A percentile compares a stretch with the other conserved stretches of the same genome.
Conservation (phyloP, 768 basidiomycete genomes). For the Collybia sordida region DNA sequence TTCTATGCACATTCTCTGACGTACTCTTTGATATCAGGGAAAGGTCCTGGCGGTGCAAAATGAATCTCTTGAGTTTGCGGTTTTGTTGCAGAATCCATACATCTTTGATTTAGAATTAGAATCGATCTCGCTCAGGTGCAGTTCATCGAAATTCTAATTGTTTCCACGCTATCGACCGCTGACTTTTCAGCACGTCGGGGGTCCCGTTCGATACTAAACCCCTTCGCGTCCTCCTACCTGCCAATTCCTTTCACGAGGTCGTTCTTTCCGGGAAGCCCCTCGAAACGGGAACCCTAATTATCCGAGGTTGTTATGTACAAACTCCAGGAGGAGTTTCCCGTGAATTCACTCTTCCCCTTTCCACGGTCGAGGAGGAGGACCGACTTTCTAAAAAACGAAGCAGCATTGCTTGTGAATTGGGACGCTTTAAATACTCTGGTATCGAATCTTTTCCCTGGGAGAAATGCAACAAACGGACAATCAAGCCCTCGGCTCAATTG, state of each 20-base stretch:
- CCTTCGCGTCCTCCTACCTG: conserved; percentile 65
- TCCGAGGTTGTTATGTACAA: conserved; percentile 81
- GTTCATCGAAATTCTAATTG: neutral
- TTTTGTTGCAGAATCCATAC: conserved; percentile 90
- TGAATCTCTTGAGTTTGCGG: conserved; percentile 77
- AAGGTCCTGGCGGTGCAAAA: conserved; percentile 75
- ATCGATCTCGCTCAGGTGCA: conserved; percentile 77
- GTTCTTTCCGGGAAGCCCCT: conserved; percentile 67
- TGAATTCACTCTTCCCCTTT: conserved; percentile 76
- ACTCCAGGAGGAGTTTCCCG: conserved; percentile 68
- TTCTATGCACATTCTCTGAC: neutral
- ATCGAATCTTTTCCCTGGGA: conserved; percentile 70
- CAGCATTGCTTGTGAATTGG: conserved; percentile 61
- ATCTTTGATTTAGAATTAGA: conserved; percentile 90
- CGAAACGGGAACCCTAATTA: conserved; percentile 60
- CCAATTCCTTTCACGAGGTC: conserved; percentile 72
- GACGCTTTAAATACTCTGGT: conserved; percentile 72
- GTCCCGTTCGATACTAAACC: conserved; percentile 68
- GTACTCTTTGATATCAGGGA: conserved; percentile 32
- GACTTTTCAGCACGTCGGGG: conserved; percentile 69
- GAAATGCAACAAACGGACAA: conserved; percentile 42
- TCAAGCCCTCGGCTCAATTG: conserved; percentile 21
- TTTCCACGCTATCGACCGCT: conserved; percentile 7
- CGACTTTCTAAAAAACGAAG: conserved; percentile 55
- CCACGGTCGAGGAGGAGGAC: conserved; percentile 70